A percentile compares a stretch with the other conserved stretches of the same genome.
Conservation (phyloP, 257 asterid species). For the Datura wrightii region DNA sequence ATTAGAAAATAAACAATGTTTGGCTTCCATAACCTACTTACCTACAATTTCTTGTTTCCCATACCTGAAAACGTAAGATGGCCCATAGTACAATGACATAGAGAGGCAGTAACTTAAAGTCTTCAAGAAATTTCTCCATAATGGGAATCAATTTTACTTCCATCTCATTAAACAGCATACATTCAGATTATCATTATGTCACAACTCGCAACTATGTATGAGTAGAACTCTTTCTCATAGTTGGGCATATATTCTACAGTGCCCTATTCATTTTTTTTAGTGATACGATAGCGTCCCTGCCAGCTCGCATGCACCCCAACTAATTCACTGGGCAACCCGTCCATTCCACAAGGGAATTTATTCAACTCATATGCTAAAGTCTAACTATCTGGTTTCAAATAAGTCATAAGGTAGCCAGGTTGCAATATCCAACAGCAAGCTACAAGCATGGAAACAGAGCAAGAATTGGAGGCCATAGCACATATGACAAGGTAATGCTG, state of each 20-base stretch:
- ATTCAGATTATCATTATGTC: not conserved
- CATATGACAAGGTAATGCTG: not conserved
- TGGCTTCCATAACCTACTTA: not conserved
- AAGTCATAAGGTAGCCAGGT: not conserved
- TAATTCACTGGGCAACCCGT: not conserved
- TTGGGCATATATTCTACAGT: not conserved
- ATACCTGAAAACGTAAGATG: not conserved
- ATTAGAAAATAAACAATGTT: not conserved
- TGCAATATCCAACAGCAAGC: not conserved
- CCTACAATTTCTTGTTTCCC: not conserved
- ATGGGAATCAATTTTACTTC: not conserved
- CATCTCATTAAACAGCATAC: not conserved
- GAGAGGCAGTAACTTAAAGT: not conserved
- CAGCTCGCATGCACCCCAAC: not conserved
- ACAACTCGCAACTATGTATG: not conserved
- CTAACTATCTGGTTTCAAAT: not conserved
- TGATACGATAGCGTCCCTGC: not conserved
- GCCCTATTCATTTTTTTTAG: not conserved
- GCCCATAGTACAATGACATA: constrained; percentile 1
- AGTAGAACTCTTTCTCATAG: not conserved
- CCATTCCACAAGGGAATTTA: not conserved
- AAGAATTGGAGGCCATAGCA: not conserved
- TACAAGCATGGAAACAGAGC: not conserved
- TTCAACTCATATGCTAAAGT: not conserved
- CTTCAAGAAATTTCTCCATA: not conserved